Percentiles rank a stretch among this genome's conserved stretches.
Evolutionary conservation across 352 stramenopile species (phyloP).

Genomic region (Phytopythium oedochilum): DNA sequence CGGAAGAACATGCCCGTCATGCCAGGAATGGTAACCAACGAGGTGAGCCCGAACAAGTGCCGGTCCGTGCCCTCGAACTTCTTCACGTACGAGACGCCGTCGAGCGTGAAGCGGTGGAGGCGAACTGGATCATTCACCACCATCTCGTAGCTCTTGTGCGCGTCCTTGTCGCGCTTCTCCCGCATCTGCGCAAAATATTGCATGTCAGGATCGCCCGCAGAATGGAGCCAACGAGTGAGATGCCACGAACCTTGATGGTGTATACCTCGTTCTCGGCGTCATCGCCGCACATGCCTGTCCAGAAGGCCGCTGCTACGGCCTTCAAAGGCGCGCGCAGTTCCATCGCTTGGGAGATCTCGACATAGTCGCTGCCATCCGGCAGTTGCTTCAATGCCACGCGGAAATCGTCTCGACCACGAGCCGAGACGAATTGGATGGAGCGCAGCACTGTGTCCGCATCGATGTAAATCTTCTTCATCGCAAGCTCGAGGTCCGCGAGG

Average conservation of each 20-base stretch:
- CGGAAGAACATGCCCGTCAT: constrained; percentile 12
- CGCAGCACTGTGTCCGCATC: not conserved
- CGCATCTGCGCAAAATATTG: not conserved
- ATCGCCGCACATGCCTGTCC: not conserved
- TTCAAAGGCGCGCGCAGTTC: not conserved
- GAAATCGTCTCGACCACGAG: not conserved
- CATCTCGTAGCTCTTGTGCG: constrained; percentile 3
- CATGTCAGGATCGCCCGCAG: no score
- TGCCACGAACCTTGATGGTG: constrained; percentile 1
- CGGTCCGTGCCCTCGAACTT: not conserved
- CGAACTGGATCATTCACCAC: not conserved
- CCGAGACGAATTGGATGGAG: not conserved
- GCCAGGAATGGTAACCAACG: not conserved
- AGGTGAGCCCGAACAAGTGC: not conserved
- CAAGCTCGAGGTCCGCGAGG: not conserved
- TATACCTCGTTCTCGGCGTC: not conserved
- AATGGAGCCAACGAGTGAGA: no score
- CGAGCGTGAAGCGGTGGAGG: not conserved
- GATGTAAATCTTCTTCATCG: constrained; percentile 6
- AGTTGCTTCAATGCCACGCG: not conserved
- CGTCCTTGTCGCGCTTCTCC: not conserved
- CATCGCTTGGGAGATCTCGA: not conserved
- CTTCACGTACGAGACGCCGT: constrained; percentile 3
- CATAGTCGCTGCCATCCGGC: not conserved
- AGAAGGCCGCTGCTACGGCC: not conserved